Evolutionary conservation across 192 early-diverging fungal species (phyloP), one percentile per base, ranked within the genome.

Genomic region (Diversispora eburnea): DNA sequence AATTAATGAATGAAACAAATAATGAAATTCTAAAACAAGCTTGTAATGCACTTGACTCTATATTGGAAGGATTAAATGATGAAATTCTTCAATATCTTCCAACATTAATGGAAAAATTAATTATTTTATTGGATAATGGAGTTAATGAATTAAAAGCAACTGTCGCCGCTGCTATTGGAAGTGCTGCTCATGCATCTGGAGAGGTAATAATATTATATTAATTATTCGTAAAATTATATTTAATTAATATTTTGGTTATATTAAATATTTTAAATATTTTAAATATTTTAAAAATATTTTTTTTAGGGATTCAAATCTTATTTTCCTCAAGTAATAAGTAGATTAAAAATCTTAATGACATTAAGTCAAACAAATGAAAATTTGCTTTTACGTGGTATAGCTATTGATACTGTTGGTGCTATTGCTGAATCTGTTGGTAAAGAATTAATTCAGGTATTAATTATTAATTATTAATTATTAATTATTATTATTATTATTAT

Each of bases 381-480:
- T 39, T 76, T 91, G 47, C 81, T 90, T 12, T 82, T 97, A 67
- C 92, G 94, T 67, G 91, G 93, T 61, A 87, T 94, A 45, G 92
- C 95, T 17, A 93, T 91, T 0, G 93, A 95, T 77, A 87, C 92
- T 25, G 84, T 91, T 61, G 92, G 91, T 58, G 88, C 93, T 20
- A 85, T 97, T 72, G 94, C 95, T 41, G 90, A 92, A 74, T 93
- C 94, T 15, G 91, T 93, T 33, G 95, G 95, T 57, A 87, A 87
- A 43, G 93, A 94, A 5, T 80, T 86, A 20, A 96, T 95, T 83
- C 76, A 82, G 54, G 70, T 72, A 71, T 33, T 42, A 64, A 48
- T 12, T 15, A 33, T 54, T 8, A 8, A 55, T 55, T 33, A 55
- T 13, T 19, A 47, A 69, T 33, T 33, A 33, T 33, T 33, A 33